Evolutionary conservation across 148 eudicot species (phyloP), one percentile per base, ranked within the genome.

Genomic region (Rhododendron molle): DNA sequence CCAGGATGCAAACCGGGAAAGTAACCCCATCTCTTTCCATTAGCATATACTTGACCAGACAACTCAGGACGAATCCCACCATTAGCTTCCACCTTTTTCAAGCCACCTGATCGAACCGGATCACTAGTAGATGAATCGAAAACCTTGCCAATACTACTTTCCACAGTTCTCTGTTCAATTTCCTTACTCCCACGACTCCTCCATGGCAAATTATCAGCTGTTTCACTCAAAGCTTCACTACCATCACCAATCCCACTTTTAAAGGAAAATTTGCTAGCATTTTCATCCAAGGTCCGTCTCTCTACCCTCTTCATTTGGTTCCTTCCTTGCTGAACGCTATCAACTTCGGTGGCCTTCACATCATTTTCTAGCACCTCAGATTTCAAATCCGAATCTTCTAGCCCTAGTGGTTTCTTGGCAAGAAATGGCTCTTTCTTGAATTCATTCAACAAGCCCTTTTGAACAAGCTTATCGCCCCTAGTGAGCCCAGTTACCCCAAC

Each of bases 1-100:
- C 88, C 87, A 50, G 90, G 92, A 84, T 89, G 92, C 90, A 96
- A 87, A 36, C 95, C 96, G 20, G 98, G 98, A 79, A 89, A 96
- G 82, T 94, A 95, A 58, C 98, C 99, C 99, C 99, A 96, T 85
- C 92, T 93, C 82, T 86, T 93, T 74, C 93, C 95, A 91, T 91
- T 93, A 56, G 94, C 94, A 91, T 86, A 88, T 52, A 91, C 87
- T 83, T 88, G 85, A 76, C 87, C 88, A 30, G 92, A 86, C 71
- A 87, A 85, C 82, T 90, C 93, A 72, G 84, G 77, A 47, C 83
- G 89, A 65, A 36, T 85, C 86, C 34, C 38, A 44, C 38, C 83
- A 85, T 69, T 80, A 80, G 83, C 82, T 82, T 85, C 80, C 81
- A 84, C 84, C 77, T 46, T 88, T 80, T 78, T 83, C 28, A 28